Base-by-base conservation (phyloP, 2,329 filamentous ascomycete species). In the Periconia sp. region DNA sequence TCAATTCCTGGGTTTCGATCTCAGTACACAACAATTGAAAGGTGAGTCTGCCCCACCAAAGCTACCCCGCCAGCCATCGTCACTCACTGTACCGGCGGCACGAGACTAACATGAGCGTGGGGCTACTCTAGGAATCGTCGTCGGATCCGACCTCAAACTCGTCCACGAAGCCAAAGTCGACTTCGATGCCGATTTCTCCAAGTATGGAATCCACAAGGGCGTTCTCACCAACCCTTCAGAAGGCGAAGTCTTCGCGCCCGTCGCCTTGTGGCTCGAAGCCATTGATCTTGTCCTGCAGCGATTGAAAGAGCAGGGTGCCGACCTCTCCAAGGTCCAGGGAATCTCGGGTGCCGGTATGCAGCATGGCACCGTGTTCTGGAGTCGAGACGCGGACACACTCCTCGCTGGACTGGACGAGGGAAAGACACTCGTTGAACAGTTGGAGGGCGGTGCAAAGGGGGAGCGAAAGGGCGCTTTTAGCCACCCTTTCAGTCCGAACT, bases 361-460 rank as follows among this genome's bases (percentile, higher is more conserved):
- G 80, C 94, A 97, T 75, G 94, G 94, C 33, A 97, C 93, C 72
- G 92, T 97, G 27, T 97, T 94, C 77, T 97, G 93, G 93, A 89
- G 84, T 54, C 73, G 78, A 43, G 77, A 86, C 52, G 92, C 90
- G 6, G 88, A 90, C 69, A 67, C 74, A 8, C 68, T 88, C 42
- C 81, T 97, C 42, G 76, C 72, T 3, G 77, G 66, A 13, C 77
- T 97, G 42, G 81, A 90, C 60, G 70, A 81, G 2, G 75, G 75
- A 18, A 83, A 83, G 69, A 76, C 81, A 0, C 77, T 97, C 45
- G 81, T 89, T 47, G 85, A 89, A 55, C 92, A 96, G 76, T 78
- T 97, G 23, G 75, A 74, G 53, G 65, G 69, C 6, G 65, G 66
- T 9, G 60, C 66, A 2, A 71, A 74, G 55, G 70, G 70, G 13